Evolutionary conservation across 345 rosid genomes (phyloP).

Genomic region (Salix koriyanagi): DNA sequence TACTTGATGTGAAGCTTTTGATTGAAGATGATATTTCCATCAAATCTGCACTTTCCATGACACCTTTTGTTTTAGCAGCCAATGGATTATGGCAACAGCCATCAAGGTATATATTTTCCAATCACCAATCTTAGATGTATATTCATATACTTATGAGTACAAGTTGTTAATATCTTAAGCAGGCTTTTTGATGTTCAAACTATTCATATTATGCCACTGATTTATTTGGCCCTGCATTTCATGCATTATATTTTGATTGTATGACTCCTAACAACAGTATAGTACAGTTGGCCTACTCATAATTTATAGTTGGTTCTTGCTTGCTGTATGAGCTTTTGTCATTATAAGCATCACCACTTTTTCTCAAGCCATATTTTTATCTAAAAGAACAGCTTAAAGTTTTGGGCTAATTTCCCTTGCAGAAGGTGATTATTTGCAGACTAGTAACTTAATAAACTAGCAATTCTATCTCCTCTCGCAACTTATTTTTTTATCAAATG

Average conservation of each 20-base stretch:
- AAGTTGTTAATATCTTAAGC: not conserved
- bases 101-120: constrained; percentile 50
- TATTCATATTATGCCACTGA: not conserved
- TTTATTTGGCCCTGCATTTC: not conserved
- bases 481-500: not conserved
- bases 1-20: constrained; percentile 73
- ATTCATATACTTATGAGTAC: not conserved
- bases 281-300: not conserved
- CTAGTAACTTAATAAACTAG: not conserved
- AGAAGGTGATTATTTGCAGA: not conserved
- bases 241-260: not conserved
- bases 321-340: not conserved
- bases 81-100: constrained; percentile 89
- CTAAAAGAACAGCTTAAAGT: not conserved
- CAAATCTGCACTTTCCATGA: constrained; percentile 47
- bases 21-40: constrained; percentile 60
- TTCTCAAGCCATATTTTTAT: not conserved
- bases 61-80: constrained; percentile 79
- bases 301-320: too few species aligned
- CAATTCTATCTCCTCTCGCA: not conserved
- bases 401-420: not conserved
- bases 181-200: not conserved
- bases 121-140: not conserved
- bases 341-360: not conserved
- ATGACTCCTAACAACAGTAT: not conserved